A percentile compares a stretch with the other conserved stretches of the same genome.
Evolutionary conservation across 1,284 basidiomycete species (phyloP).

Genomic region (Ustilago esculenta): DNA sequence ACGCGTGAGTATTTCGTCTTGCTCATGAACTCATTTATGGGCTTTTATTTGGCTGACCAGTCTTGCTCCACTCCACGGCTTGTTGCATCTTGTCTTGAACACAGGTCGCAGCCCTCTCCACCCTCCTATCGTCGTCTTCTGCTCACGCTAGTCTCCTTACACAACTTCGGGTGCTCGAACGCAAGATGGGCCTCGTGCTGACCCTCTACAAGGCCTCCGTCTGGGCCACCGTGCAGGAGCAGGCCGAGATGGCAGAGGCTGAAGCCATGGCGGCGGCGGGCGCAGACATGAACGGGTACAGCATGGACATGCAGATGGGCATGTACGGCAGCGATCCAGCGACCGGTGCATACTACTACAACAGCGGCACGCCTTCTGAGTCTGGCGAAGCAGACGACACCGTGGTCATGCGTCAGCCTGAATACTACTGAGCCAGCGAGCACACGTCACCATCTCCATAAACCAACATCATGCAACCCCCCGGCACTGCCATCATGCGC

Average conservation of each 20-base stretch:
- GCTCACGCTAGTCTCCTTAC: conserved; percentile 81
- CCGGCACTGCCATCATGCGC: no score
- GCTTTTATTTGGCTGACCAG: no score
- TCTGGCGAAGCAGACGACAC: conserved; percentile 32
- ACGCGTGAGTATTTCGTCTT: conserved; percentile 40
- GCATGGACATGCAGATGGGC: conserved; percentile 21
- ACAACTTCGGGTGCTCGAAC: conserved; percentile 82
- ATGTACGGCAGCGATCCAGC: conserved; percentile 10
- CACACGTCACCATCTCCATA: no score
- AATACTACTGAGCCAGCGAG: conserved; percentile 45
- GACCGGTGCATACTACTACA: conserved; percentile 13
- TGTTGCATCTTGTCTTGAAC: neutral
- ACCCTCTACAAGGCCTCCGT: conserved; percentile 90
- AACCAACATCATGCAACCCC: no score
- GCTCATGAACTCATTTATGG: no score
- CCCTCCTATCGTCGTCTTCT: conserved; percentile 70
- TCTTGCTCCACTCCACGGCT: conserved; percentile 55
- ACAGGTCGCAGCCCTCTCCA: conserved; percentile 65
- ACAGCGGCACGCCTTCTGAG: conserved; percentile 3
- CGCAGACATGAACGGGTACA: conserved; percentile 17
- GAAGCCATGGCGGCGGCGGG: conserved; percentile 43
- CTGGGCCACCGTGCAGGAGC: conserved; percentile 91
- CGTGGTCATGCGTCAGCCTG: conserved; percentile 34
- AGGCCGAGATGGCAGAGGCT: conserved; percentile 72
- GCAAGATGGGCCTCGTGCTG: conserved; percentile 85